These are phyloP conservation scores for Chlamydomonas sp. DNA, from an alignment of 139 green algal species.

Conservation along the genomic window DNA sequence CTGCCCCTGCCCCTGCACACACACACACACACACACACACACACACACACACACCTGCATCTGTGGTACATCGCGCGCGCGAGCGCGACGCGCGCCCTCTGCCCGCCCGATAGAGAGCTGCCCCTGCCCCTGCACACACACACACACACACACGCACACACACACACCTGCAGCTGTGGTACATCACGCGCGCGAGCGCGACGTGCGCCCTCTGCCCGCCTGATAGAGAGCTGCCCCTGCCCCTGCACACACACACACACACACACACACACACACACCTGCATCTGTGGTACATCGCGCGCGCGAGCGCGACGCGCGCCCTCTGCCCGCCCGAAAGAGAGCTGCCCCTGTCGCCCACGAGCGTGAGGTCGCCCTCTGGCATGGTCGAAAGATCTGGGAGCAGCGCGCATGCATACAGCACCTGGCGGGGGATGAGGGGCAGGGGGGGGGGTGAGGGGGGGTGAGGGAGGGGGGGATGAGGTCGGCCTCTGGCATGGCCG, in stretches of 20 bases:
- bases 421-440: slow-evolving; percentile 20
- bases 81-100: slow-evolving; percentile 24
- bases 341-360: slow-evolving; percentile 47
- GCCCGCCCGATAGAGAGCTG: background rate
- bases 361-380: slow-evolving; percentile 42
- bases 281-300: too few species aligned
- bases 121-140: background rate
- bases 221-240: background rate
- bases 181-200: slow-evolving; percentile 59
- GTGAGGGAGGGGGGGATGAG: background rate
- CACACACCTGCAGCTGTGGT: slow-evolving; percentile 29
- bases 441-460: too few species aligned
- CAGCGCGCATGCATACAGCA: slow-evolving; percentile 54
- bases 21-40: background rate
- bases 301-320: too few species aligned
- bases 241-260: background rate
- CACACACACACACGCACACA: background rate
- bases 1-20: background rate
- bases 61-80: slow-evolving; percentile 60
- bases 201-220: slow-evolving; percentile 7
- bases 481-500: background rate
- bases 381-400: slow-evolving; percentile 47
- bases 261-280: background rate
- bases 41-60: background rate
- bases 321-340: slow-evolving; percentile 36